Percentiles rank a stretch among this genome's conserved stretches.
phyloP scores from a whole-genome alignment of 306 rosid genomes.

The Myrica gale region DNA sequence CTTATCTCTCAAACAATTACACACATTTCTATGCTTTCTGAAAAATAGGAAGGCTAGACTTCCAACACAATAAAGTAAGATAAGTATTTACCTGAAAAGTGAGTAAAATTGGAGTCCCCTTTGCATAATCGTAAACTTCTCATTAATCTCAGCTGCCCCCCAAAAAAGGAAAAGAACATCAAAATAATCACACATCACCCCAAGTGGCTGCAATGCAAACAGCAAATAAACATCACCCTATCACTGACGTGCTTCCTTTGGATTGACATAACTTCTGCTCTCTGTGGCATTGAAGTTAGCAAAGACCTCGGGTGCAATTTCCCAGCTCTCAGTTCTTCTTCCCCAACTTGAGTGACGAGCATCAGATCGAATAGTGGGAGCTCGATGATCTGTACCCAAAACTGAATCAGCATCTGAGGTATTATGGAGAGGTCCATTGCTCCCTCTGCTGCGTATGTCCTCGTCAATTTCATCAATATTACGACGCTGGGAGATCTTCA shows the following conservation, averaged over 20 bases:
- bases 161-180: conserved; percentile 22
- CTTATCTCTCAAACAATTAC: conserved; percentile 53
- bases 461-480: conserved; percentile 71
- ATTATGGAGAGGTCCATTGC: conserved; percentile 60
- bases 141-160: conserved; percentile 30
- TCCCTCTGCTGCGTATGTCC: conserved; percentile 67
- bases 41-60: conserved; percentile 36
- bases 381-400: conserved; percentile 73
- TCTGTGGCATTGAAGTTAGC: conserved; percentile 62
- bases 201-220: conserved; percentile 19
- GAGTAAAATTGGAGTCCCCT: conserved; percentile 31
- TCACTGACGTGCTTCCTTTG: conserved; percentile 58
- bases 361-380: conserved; percentile 68
- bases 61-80: conserved; percentile 26
- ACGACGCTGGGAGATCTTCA: conserved; percentile 92
- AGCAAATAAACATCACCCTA: conserved; percentile 26
- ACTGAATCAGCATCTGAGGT: conserved; percentile 61
- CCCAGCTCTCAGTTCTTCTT: conserved; percentile 79
- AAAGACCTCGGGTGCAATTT: conserved; percentile 62
- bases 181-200: conserved; percentile 33
- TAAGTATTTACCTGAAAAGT: conserved; percentile 30
- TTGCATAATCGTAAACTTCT: conserved; percentile 32
- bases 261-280: conserved; percentile 57
- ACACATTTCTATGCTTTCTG: conserved; percentile 46
- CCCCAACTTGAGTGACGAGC: conserved; percentile 81